Base-by-base conservation (phyloP, 768 basidiomycete species). In the Austroboletus eburneus region DNA sequence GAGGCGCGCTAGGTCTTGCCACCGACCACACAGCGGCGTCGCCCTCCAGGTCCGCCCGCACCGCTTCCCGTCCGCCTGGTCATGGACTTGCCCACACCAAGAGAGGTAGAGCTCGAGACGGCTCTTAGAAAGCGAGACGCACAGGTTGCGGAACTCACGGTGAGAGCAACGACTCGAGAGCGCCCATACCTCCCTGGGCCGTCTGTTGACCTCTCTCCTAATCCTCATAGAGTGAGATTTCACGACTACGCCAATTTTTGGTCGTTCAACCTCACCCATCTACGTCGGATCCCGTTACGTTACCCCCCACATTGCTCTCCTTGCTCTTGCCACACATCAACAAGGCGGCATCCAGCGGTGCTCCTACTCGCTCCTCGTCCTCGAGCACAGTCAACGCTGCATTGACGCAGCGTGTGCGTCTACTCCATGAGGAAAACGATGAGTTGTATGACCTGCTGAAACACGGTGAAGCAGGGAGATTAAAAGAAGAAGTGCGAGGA, bases 401-500 rank as follows among this genome's bases (percentile, higher is more conserved):
- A 1, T 74, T 92, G 47, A 85, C 79, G 0, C 88, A 91, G 58
- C 75, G 87, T 39, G 77, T 79, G 22, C 79, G 79, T 39, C 65
- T 83, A 16, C 69, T 92, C 9, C 90, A 92, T 61, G 85, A 90
- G 46, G 90, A 92, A 65, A 92, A 92, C 49, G 88, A 92, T 54
- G 90, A 92, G 52, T 64, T 92, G 16, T 92, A 91, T 61, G 78
- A 81, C 40, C 68, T 91, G 9, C 67, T 92, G 45, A 85, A 80
- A 62, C 72, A 72, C 21, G 79, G 84, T 33, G 89, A 92, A 66
- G 85, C 86, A 0, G 89, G 88, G 5, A 82, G 78, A 61, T 61
- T 92, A 51, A 89, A 89, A 62, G 90, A 91, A 59, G 87, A 92
- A 62, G 85, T 85, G 10, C 77, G 79, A 39, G 79, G 79, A 7